These are phyloP conservation scores for Fagopyrum homotropicum DNA, from an alignment of 148 eudicot species.

Conservation along the genomic window DNA sequence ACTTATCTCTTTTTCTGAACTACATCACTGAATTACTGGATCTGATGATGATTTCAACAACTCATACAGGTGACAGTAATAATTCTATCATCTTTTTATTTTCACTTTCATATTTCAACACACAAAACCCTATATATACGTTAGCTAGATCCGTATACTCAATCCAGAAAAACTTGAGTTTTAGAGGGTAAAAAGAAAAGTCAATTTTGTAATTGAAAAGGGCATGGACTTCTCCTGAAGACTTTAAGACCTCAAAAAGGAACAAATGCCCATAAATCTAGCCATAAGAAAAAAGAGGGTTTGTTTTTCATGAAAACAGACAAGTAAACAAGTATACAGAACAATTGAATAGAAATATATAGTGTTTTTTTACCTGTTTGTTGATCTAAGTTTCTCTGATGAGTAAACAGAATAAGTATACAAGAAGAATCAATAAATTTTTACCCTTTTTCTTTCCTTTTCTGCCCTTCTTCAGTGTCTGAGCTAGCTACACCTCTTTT, in stretches of 20 bases:
- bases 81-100: background rate
- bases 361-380: conserved; percentile 4
- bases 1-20: background rate
- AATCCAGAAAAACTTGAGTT: background rate
- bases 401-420: background rate
- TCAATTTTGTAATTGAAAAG: background rate
- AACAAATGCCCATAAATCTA: background rate
- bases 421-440: background rate
- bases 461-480: background rate
- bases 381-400: conserved; percentile 3
- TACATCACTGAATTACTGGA: conserved; percentile 9
- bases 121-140: conserved; percentile 2
- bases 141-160: background rate
- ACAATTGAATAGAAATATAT: conserved; percentile 9
- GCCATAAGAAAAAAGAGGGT: background rate
- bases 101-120: background rate
- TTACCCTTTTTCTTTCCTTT: background rate
- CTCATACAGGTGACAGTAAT: background rate
- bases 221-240: background rate
- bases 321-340: background rate
- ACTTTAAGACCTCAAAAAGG: background rate
- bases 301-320: background rate
- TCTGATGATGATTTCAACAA: conserved; percentile 13
- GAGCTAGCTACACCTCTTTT: background rate
- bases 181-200: background rate